Evolutionary conservation across 1,284 basidiomycete genomes (phyloP), one percentile per base, ranked within the genome.

Genomic region (Ceratobasidium sp.): DNA sequence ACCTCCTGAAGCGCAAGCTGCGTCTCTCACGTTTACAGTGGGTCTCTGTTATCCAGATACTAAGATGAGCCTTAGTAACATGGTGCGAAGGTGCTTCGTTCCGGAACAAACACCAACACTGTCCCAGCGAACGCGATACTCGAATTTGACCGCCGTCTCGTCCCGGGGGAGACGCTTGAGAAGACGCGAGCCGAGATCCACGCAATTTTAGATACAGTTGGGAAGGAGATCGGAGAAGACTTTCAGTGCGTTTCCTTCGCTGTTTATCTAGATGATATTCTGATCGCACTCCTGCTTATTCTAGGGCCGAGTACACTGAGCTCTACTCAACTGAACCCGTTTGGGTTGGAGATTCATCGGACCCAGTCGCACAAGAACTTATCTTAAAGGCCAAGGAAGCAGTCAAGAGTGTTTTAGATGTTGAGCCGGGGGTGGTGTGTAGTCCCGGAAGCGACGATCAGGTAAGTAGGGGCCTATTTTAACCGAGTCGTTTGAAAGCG

Each of bases 1-100:
- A 17, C 76, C 76, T 0, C 74, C 62, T 8, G 76, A 77, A 50
- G 76, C 76, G 3, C 56, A 75, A n/a, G 57, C 47, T 4, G 65
- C 75, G 7, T 75, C 75, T 0, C 65, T 77, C 19, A 77, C 76
- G 14, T 77, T 77, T 50, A 75, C 76, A 48, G 75, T 77, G 8
- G 14, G 63, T 11, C 2, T 47, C 17, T 27, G 9, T 29, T n/a
- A 31, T 65, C 33, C n/a, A n/a, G n/a, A 33, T 45, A 19, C 31
- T 6, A 29, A 36, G 11, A 11, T 47, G 44, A 47, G 31, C 24
- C 22, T 15, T 6, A 14, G 53, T 29, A 24, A 11, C 36, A 41
- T 57, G 17, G 6, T 41, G 4, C 7, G 11, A 24, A 62, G 63
- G 36, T 65, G 1, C 73, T 77, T 11, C 50, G 74, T n/a, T 50